These are phyloP conservation scores for Cladosporium sp. DNA, from an alignment of 2,329 filamentous ascomycete genomes.

Conservation along the genomic window DNA sequence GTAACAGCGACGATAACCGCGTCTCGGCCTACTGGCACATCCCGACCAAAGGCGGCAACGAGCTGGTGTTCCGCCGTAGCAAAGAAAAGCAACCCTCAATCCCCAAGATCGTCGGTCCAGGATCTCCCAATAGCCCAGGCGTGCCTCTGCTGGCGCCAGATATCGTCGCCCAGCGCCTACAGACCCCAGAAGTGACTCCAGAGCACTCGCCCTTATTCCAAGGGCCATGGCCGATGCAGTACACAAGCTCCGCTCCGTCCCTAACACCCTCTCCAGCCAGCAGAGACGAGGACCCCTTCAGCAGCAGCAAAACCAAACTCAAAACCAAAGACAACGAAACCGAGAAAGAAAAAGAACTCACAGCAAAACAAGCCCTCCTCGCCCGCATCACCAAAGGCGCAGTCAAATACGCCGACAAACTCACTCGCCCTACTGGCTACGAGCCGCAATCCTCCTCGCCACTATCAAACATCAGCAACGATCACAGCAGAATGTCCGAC, in stretches of 20 bases:
- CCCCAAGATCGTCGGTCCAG: not conserved
- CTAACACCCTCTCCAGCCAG: not conserved
- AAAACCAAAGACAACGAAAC: not conserved
- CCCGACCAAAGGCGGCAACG: constrained; percentile 19
- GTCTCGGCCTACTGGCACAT: constrained; percentile 30
- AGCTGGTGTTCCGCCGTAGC: constrained; percentile 25
- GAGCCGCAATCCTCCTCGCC: not conserved
- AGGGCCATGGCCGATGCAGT: not conserved
- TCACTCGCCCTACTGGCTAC: constrained; percentile 22
- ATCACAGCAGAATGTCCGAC: constrained; percentile 9
- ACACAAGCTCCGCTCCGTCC: not conserved
- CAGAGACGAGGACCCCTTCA: not conserved
- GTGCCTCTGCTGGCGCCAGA: constrained; percentile 29
- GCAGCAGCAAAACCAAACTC: not conserved
- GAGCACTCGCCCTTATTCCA: constrained; percentile 22
- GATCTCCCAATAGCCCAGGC: constrained; percentile 15
- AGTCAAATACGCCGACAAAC: constrained; percentile 28
- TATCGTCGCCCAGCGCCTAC: constrained; percentile 28
- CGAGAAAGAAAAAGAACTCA: constrained; percentile 9
- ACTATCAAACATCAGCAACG: constrained; percentile 15
- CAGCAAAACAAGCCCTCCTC: constrained; percentile 25
- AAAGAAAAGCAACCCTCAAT: constrained; percentile 22
- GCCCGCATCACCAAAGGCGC: constrained; percentile 27
- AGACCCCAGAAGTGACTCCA: constrained; percentile 26
- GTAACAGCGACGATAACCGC: constrained; percentile 23